phyloP scores from a whole-genome alignment of 2,329 filamentous ascomycete species.

The Penicillium sp. region DNA sequence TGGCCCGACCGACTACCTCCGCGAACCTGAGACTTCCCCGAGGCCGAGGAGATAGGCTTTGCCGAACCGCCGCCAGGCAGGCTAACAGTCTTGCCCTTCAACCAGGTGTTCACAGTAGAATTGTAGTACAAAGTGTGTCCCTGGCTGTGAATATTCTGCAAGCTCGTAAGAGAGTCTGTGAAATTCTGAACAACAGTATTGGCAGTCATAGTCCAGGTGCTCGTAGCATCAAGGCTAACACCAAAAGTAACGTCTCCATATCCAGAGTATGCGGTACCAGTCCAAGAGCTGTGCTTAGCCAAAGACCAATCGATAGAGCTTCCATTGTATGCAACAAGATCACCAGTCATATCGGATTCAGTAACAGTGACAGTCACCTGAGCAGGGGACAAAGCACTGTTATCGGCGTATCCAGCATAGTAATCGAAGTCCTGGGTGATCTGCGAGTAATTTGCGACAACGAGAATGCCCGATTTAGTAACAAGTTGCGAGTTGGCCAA shows the following conservation, averaged over 20 bases:
- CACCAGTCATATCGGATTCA: slow-evolving; percentile 28
- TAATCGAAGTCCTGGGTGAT: slow-evolving; percentile 30
- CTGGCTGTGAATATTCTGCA: slow-evolving; percentile 11
- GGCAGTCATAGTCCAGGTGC: slow-evolving; percentile 15
- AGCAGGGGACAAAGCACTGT: slow-evolving; percentile 27
- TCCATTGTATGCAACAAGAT: slow-evolving; percentile 36
- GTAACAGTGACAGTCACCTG: slow-evolving; percentile 24
- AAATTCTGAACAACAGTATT: slow-evolving; percentile 15
- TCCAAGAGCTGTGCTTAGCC: slow-evolving; percentile 13
- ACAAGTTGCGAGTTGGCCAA: slow-evolving; percentile 13
- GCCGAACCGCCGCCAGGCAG: slow-evolving; percentile 10
- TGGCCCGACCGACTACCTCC: background rate
- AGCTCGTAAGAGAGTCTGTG: slow-evolving; percentile 6
- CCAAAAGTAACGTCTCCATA: slow-evolving; percentile 8
- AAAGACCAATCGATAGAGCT: slow-evolving; percentile 18
- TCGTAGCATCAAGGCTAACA: slow-evolving; percentile 14
- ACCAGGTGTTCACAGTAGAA: slow-evolving; percentile 11
- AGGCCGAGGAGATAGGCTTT: slow-evolving; percentile 4
- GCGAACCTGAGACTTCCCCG: background rate
- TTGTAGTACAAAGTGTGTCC: slow-evolving; percentile 18
- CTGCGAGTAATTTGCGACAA: slow-evolving; percentile 6
- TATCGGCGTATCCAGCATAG: slow-evolving; percentile 31
- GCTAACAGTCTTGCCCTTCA: slow-evolving; percentile 9
- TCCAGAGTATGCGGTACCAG: slow-evolving; percentile 17
- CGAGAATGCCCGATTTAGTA: slow-evolving; percentile 16